Conservation (phyloP, 2,329 filamentous ascomycete genomes). For the Stachybotrys elegans region DNA sequence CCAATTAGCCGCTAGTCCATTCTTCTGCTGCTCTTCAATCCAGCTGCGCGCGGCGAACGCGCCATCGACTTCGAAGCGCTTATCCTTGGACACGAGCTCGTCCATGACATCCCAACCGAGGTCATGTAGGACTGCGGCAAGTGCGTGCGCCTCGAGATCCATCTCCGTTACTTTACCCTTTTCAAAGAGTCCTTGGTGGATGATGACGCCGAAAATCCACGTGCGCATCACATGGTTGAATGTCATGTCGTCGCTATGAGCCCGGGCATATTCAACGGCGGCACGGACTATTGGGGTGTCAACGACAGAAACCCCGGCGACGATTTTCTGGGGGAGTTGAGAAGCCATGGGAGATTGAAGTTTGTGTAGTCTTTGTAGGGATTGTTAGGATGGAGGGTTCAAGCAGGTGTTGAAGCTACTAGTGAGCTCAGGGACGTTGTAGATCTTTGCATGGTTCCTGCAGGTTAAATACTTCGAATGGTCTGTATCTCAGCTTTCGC, state of each 20-base stretch:
- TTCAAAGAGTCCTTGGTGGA: too few species aligned
- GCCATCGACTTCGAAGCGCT: background rate
- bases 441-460: too few species aligned
- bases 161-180: too few species aligned
- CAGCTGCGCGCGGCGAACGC: background rate
- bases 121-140: background rate
- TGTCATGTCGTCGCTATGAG: background rate
- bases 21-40: background rate
- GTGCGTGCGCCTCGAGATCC: background rate
- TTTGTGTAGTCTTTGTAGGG: too few species aligned
- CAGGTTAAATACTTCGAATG: too few species aligned
- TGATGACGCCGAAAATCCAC: background rate
- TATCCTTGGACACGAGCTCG: background rate
- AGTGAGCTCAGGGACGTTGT: too few species aligned
- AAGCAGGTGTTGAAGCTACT: too few species aligned
- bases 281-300: background rate
- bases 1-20: background rate
- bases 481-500: too few species aligned
- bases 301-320: background rate
- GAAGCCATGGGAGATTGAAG: too few species aligned
- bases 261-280: background rate
- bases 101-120: background rate
- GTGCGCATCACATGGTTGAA: background rate
- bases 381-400: too few species aligned
- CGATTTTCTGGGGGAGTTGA: background rate